Evolutionary conservation across 1,284 basidiomycete genomes (phyloP), one percentile per base, ranked within the genome.

Genomic region (Cystobasidium pallidum): DNA sequence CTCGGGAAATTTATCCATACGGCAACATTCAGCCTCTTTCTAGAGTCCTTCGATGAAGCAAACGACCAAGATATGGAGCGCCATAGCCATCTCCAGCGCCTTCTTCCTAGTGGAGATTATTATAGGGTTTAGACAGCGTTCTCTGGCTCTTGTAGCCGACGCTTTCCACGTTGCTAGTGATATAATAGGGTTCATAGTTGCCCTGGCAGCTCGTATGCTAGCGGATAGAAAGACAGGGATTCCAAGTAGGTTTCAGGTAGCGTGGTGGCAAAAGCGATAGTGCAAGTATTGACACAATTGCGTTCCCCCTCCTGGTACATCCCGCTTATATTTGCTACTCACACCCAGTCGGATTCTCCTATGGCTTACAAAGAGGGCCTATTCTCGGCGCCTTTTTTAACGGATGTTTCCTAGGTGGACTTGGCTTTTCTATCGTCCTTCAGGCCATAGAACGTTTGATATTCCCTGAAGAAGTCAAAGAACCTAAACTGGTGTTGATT

Each of bases 371-470:
- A 45, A 51, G 71, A n/a, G 73, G 57, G 7, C 66, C 66, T 34
- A 62, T 67, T 8, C 67, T 75, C 1, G 74, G 73, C 6, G 74
- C 66, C 7, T 73, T 74, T 41, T 74, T 66, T 63, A 75, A 75
- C 51, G 74, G 74, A 13, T 66, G 62, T 34, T 75, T 75, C 39
- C 73, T 75, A 6, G 36, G 51, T n/a, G 74, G 73, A 26, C 41
- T 75, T 4, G 73, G 58, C 3, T 39, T 73, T 47, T 66, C 72
- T 8, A 71, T 75, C 4, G 39, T 70, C 17, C 59, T 75, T 0
- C 74, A 75, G 58, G 47, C 47, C 19, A 75, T 73, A 19, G 73
- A 75, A 59, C 66, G 72, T 21, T 54, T 75, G 13, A 47, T 75
- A 8, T 54, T 45, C n/a, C 74, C 73, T 8, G 63, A 58, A 41